Percentiles rank a stretch among this genome's conserved stretches.
Evolutionary conservation across 305 asterid genomes (phyloP).

Genomic region (Fraxinus sp.): DNA sequence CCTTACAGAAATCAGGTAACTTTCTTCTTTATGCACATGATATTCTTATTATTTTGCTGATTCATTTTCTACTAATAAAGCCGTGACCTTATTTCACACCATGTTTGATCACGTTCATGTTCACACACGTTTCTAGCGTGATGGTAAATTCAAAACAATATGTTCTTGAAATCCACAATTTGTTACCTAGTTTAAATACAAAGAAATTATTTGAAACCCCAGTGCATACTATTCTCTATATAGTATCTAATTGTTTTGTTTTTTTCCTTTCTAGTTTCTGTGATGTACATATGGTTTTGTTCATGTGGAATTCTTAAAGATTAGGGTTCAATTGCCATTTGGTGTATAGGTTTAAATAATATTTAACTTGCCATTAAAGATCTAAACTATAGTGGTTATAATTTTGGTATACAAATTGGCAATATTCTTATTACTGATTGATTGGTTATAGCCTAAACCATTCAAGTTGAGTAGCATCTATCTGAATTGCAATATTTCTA

Average conservation of each 20-base stretch:
- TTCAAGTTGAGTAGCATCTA: not conserved
- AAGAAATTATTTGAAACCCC: not conserved
- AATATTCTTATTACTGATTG: not conserved
- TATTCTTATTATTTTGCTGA: not conserved
- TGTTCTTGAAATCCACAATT: not conserved
- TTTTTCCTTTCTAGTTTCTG: not conserved
- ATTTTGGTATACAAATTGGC: not conserved
- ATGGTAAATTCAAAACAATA: not conserved
- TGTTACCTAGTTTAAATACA: not conserved
- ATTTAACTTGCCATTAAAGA: not conserved
- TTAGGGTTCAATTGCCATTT: conserved; percentile 12
- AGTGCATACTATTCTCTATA: not conserved
- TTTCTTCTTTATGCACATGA: not conserved
- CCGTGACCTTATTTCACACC: conserved; percentile 1
- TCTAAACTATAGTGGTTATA: not conserved
- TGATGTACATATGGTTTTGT: not conserved
- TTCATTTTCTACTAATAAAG: not conserved
- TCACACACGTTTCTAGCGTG: not conserved
- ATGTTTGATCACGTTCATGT: not conserved
- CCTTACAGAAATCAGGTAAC: conserved; percentile 94
- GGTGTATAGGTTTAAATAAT: not conserved
- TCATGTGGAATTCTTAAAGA: not conserved
- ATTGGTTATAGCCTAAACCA: not conserved
- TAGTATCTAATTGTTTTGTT: not conserved
- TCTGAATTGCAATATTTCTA: conserved; percentile 15